These are phyloP conservation scores for Astrocystis sublimbata DNA, from an alignment of 495 filamentous ascomycete genomes.

Conservation along the genomic window DNA sequence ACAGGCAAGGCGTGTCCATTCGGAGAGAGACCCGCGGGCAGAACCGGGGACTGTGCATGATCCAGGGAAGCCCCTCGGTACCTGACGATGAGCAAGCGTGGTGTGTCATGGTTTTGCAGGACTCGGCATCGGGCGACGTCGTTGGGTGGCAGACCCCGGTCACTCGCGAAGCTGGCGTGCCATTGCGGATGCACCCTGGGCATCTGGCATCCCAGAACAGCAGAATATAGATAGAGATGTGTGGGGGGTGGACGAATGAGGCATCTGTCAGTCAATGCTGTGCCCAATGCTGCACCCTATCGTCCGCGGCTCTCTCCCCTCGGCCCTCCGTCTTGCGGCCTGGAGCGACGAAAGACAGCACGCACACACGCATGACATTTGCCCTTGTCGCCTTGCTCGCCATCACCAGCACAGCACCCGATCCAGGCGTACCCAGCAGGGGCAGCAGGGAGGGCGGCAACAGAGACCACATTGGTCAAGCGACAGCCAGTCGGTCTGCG, in stretches of 20 bases:
- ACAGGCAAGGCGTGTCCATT: slow-evolving; percentile 16
- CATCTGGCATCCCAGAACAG: background rate
- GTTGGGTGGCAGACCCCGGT: slow-evolving; percentile 16
- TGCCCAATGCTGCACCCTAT: background rate
- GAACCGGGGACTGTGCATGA: slow-evolving; percentile 16
- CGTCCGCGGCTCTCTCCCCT: background rate
- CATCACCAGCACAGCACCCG: background rate
- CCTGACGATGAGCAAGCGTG: slow-evolving; percentile 17
- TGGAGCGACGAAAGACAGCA: slow-evolving; percentile 3
- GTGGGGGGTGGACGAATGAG: slow-evolving; percentile 7
- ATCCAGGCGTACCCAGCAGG: background rate
- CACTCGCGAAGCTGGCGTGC: slow-evolving; percentile 8
- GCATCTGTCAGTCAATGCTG: too few species aligned
- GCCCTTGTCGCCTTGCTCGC: background rate
- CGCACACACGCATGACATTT: slow-evolving; percentile 7
- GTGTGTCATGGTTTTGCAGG: slow-evolving; percentile 21
- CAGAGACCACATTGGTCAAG: slow-evolving; percentile 10
- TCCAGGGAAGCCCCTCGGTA: slow-evolving; percentile 15
- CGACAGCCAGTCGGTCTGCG: background rate
- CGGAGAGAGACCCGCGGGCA: slow-evolving; percentile 17
- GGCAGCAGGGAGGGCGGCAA: slow-evolving; percentile 12
- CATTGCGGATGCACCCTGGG: slow-evolving; percentile 1
- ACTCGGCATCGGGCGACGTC: slow-evolving; percentile 16
- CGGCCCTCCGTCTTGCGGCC: background rate
- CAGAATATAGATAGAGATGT: background rate